Evolutionary conservation across 2,329 filamentous ascomycete genomes (phyloP), one percentile per base, ranked within the genome.

Genomic region (Chaetomium olivaceum): DNA sequence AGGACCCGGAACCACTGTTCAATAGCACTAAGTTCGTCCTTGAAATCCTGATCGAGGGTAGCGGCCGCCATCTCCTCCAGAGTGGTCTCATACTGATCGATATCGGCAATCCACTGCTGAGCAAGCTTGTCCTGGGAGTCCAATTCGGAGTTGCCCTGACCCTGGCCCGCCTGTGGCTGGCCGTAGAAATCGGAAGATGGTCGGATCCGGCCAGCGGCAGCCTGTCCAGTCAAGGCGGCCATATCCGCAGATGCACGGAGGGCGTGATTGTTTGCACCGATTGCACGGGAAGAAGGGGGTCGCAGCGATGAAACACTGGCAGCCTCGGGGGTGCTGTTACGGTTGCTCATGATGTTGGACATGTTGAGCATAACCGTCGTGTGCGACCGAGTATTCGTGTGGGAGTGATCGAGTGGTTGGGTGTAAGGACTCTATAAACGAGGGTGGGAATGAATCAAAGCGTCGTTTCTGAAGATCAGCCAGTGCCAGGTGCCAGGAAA

Each of bases 1-100:
- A 99, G 83, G 62, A 99, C 95, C 68, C 93, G 90, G 79, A 99
- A 99, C 95, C 95, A 99, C 82, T 99, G 95, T 81, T 99, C 95
- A 75, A 99, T 99, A 72, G 95, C 95, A 76, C 93, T 97, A 67
- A 99, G 86, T 79, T 99, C 95, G 79, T 98, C 95, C 82, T 99
- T 99, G 84, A 99, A 99, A 76, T 99, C 95, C 81, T 99, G 95
- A 76, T 99, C 95, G 62, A 98, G 83, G n/a, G 95, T 98, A 31
- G 95, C 95, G 36, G 94, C 93, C 52, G 95, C 95, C 95, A 99
- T 99, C 77, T 99, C 95, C 79, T 98, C 95, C 74, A 99, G 80
- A 1, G 95, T 99, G n/a, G 89, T 96, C 83, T 99, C 95, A 75
- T 97, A 97, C 78, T 98, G 94, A 77, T 99, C 95, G 72, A 99